Conservation (phyloP, 805 yeast species). For the Yamadazyma akitaensis region DNA sequence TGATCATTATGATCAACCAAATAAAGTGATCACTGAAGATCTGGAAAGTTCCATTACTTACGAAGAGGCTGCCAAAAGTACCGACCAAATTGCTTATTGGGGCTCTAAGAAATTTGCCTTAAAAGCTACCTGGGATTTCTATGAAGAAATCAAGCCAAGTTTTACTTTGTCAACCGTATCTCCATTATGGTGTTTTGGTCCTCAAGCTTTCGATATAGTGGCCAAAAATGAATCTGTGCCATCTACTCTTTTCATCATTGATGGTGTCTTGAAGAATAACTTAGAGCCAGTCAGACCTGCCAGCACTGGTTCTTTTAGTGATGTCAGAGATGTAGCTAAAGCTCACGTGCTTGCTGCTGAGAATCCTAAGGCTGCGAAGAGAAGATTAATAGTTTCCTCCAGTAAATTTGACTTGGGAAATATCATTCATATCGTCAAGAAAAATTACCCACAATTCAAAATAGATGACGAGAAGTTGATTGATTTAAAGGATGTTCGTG, state of each 20-base stretch:
- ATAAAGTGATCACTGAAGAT: constrained; percentile 3
- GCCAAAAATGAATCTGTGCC: constrained; percentile 17
- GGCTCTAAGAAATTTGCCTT: constrained; percentile 57
- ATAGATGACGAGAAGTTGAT: neutral
- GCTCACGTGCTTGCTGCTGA: constrained; percentile 54
- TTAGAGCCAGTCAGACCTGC: neutral
- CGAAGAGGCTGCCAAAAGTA: constrained; percentile 1
- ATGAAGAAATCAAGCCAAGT: constrained; percentile 31
- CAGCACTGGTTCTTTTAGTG: constrained; percentile 29
- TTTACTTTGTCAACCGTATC: constrained; percentile 36
- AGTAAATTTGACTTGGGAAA: constrained; percentile 13
- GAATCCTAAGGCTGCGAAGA: constrained; percentile 27
- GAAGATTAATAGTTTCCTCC: constrained; percentile 26
- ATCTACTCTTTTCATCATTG: constrained; percentile 25
- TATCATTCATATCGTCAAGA: constrained; percentile 18
- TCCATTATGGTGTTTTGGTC: constrained; percentile 50
- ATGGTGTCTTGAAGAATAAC: constrained; percentile 20
- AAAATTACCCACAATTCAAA: constrained; percentile 20
- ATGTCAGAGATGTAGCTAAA: constrained; percentile 62
- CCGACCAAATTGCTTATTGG: constrained; percentile 18
- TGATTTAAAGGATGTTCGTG: neutral
- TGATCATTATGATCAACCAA: neutral
- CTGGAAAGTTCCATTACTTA: constrained; percentile 1
- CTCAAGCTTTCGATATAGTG: constrained; percentile 42
- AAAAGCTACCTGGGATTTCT: constrained; percentile 50